These are phyloP conservation scores for Crithidia sp. DNA, from an alignment of 208 protist genomes.

Conservation along the genomic window DNA sequence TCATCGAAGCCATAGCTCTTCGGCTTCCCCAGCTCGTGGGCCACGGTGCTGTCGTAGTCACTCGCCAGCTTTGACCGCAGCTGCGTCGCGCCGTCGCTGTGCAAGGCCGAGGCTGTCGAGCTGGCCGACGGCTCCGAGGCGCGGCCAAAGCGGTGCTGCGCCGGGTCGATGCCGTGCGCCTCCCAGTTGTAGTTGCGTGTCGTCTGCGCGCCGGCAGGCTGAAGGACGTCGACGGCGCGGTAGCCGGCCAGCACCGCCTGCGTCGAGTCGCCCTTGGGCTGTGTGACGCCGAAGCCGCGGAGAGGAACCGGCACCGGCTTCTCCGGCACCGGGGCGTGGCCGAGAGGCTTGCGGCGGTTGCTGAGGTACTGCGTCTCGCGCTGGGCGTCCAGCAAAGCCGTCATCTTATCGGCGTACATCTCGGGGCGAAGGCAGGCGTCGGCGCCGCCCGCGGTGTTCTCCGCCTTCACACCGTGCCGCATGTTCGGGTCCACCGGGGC, in stretches of 20 bases:
- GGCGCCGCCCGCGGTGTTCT: constrained; percentile 32
- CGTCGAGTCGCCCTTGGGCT: constrained; percentile 52
- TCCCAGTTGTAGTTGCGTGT: constrained; percentile 86
- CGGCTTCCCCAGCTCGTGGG: constrained; percentile 60
- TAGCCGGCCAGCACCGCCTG: constrained; percentile 58
- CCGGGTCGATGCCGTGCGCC: constrained; percentile 67
- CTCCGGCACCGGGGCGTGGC: constrained; percentile 44
- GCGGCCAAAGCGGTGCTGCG: constrained; percentile 72
- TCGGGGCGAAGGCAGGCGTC: constrained; percentile 69
- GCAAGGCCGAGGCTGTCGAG: constrained; percentile 8
- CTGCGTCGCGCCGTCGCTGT: constrained; percentile 27
- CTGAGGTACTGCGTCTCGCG: constrained; percentile 66
- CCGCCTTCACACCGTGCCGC: constrained; percentile 51
- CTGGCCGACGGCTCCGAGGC: constrained; percentile 23
- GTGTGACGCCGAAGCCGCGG: constrained; percentile 64
- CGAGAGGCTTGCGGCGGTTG: constrained; percentile 58
- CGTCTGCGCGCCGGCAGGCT: constrained; percentile 59
- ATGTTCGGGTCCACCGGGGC: constrained; percentile 46
- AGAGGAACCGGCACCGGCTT: constrained; percentile 47
- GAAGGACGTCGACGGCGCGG: constrained; percentile 51
- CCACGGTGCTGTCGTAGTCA: constrained; percentile 59
- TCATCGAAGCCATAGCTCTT: constrained; percentile 68
- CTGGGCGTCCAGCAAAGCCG: constrained; percentile 68
- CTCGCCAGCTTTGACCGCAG: constrained; percentile 68
- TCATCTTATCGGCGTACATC: constrained; percentile 64